Evolutionary conservation across 2,329 filamentous ascomycete genomes (phyloP), one percentile per base, ranked within the genome.

Genomic region (Periconia sp.): DNA sequence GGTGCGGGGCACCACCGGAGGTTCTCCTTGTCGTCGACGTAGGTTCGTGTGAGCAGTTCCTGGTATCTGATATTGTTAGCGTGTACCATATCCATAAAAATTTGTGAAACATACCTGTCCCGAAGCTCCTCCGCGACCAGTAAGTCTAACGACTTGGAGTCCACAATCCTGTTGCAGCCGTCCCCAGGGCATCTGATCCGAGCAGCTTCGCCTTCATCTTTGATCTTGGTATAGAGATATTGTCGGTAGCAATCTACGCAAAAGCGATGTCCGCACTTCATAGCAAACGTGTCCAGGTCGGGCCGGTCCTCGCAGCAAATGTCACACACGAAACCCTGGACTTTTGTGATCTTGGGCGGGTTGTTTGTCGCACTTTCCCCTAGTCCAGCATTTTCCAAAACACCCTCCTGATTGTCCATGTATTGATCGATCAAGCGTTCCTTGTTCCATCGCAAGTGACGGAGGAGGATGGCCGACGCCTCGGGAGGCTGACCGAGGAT

Each of bases 1-100:
- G 94, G 94, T 1, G 92, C 92, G 1, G 94, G 94, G 68, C 94
- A 99, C 94, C 94, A 99, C 69, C 95, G 96, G 47, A 97, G 82
- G 42, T 87, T 87, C 43, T 96, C 92, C 72, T 91, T 96, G 71
- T 99, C 92, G 70, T 99, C 94, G 47, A 99, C 94, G 63, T 96
- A 99, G 5, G 92, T 96, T 57, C 94, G 81, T 63, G 89, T 96
- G 23, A 99, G 84, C 12, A 99, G 80, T 57, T 88, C 85, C 53
- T 88, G 84, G 65, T 99, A 99, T 54, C 91, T 83, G 52, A 24
- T 46, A n/a, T 28, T 10, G 42, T 66, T 39, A 60, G 54, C 32
- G 16, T 23, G 11, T 39, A 4, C 18, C 8, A 13, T 21, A 30
- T 21, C 8, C 5, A 22, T 21, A 8, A 15, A 12, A 24, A 9